phyloP scores from a whole-genome alignment of 2,329 filamentous ascomycete species.

The Aspergillus amoenus region DNA sequence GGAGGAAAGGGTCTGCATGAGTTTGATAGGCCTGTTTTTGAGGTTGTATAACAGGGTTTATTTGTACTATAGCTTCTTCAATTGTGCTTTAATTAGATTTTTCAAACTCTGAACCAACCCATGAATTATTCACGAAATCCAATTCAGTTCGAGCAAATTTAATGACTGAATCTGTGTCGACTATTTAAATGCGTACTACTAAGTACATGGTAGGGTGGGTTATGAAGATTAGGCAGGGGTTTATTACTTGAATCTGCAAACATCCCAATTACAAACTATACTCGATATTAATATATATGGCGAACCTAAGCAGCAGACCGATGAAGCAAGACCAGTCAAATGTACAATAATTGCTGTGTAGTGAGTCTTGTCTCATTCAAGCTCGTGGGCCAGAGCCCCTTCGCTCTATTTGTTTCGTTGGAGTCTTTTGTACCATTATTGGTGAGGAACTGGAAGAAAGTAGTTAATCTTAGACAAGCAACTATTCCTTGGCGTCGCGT shows the following conservation, averaged over 20 bases:
- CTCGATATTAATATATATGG: constrained; percentile 1
- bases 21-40: background rate
- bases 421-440: background rate
- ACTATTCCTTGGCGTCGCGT: constrained; percentile 25
- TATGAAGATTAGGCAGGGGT: background rate
- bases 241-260: background rate
- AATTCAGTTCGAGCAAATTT: background rate
- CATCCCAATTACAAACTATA: background rate
- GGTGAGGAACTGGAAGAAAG: background rate
- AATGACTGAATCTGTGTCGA: background rate
- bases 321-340: background rate
- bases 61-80: constrained; percentile 12
- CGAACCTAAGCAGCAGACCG: background rate
- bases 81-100: background rate
- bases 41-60: constrained; percentile 8
- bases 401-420: background rate
- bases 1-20: constrained; percentile 58
- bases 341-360: constrained; percentile 4
- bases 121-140: background rate
- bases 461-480: background rate
- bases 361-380: background rate
- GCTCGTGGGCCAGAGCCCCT: background rate
- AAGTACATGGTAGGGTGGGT: background rate
- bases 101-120: background rate
- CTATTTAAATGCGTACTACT: no score